phyloP scores from a whole-genome alignment of 805 yeast species.

The Pichia exigua region DNA sequence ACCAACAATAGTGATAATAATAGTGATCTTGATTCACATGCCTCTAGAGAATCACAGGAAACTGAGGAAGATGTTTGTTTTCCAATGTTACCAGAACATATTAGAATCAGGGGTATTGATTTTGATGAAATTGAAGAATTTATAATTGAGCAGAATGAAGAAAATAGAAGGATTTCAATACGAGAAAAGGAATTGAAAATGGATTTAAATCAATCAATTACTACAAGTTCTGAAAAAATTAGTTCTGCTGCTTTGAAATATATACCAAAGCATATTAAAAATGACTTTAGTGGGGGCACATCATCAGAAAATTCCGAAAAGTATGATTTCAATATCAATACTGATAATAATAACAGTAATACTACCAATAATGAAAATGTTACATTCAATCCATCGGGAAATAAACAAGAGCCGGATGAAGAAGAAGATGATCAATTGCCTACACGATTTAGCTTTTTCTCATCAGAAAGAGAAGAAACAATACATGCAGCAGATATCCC shows the following conservation, averaged over 20 bases:
- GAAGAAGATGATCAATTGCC: slow-evolving; percentile 31
- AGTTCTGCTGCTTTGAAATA: slow-evolving; percentile 53
- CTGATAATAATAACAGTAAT: not conserved
- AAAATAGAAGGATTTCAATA: slow-evolving; percentile 31
- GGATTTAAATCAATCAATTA: slow-evolving; percentile 14
- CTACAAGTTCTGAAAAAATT: slow-evolving; percentile 32
- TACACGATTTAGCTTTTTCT: slow-evolving; percentile 77
- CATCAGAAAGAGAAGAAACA: slow-evolving; percentile 77
- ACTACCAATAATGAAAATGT: slow-evolving; percentile 3
- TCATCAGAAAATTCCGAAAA: slow-evolving; percentile 5
- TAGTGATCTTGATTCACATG: slow-evolving; percentile 63
- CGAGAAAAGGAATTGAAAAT: slow-evolving; percentile 27
- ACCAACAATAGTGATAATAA: slow-evolving; percentile 31
- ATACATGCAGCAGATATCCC: slow-evolving; percentile 85
- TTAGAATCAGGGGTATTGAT: slow-evolving; percentile 67
- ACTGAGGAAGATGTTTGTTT: slow-evolving; percentile 97
- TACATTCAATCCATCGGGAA: slow-evolving; percentile 10
- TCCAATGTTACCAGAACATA: slow-evolving; percentile 72
- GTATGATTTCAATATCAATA: not conserved
- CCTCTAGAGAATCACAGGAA: slow-evolving; percentile 74
- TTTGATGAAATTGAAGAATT: slow-evolving; percentile 86
- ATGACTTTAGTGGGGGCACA: not conserved
- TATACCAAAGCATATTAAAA: slow-evolving; percentile 36
- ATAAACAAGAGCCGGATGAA: slow-evolving; percentile 11
- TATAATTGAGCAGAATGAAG: slow-evolving; percentile 51